Evolutionary conservation across 1,284 basidiomycete species (phyloP).

Genomic region (Cutaneotrichosporon sp.): DNA sequence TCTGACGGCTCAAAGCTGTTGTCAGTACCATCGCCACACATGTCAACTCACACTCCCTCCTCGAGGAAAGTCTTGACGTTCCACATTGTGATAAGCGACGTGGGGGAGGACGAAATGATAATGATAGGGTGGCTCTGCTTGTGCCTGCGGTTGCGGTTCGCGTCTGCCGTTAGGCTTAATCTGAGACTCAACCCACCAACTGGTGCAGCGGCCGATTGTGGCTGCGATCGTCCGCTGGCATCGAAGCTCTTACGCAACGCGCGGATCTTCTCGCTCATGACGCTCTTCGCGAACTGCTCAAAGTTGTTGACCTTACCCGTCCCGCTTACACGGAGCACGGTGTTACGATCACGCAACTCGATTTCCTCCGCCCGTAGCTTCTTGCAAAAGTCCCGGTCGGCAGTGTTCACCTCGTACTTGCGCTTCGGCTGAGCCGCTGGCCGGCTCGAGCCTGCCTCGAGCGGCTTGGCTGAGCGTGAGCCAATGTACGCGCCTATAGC

Average conservation of each 20-base stretch:
- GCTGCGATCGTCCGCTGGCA: slow-evolving; percentile 8
- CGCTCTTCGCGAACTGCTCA: slow-evolving; percentile 32
- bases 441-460: slow-evolving; percentile 48
- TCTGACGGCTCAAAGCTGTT: slow-evolving; percentile 71
- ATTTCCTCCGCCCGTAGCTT: slow-evolving; percentile 48
- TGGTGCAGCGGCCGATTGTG: slow-evolving; percentile 11
- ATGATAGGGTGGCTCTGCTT: slow-evolving; percentile 71
- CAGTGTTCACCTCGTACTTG: slow-evolving; percentile 68
- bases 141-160: slow-evolving; percentile 46
- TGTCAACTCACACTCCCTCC: slow-evolving; percentile 64
- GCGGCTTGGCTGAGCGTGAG: slow-evolving; percentile 22
- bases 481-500: too few species aligned
- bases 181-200: neutral
- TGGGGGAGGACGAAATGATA: slow-evolving; percentile 92
- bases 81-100: slow-evolving; percentile 93
- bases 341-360: slow-evolving; percentile 41
- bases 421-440: slow-evolving; percentile 58
- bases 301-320: slow-evolving; percentile 44
- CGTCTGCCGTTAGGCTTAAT: neutral
- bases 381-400: slow-evolving; percentile 78
- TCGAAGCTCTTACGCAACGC: slow-evolving; percentile 35
- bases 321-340: slow-evolving; percentile 33
- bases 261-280: slow-evolving; percentile 43
- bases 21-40: slow-evolving; percentile 2
- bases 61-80: slow-evolving; percentile 92